Evolutionary conservation across 2,329 filamentous ascomycete species (phyloP), one percentile per base, ranked within the genome.

Genomic region (Zasmidium citrigriseum): DNA sequence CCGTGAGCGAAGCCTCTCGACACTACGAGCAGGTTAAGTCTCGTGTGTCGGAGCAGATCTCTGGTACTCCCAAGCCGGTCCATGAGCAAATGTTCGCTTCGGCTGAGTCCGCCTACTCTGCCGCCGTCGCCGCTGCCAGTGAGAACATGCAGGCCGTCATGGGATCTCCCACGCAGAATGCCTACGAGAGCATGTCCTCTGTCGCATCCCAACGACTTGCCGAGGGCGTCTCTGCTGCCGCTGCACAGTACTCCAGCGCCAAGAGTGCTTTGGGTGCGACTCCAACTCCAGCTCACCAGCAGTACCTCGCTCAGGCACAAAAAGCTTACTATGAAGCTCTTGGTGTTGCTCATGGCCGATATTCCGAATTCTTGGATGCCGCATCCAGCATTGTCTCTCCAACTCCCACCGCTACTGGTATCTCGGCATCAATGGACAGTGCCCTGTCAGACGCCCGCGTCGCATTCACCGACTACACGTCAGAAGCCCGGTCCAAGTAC

Each of bases 241-340:
- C 89, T 54, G 82, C 86, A 25, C 89, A 91, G 61, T 90, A 90
- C 64, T 82, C 86, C 50, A 84, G 79, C 54, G 86, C 86, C n/a
- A 86, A 87, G 72, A 80, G 85, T 54, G 87, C 86, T 24, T 78
- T 89, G 44, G 84, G 87, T 20, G 81, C 86, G 14, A 83, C 87
- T 44, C 83, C 87, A 1, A 86, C 87, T 1, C 77, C 78, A 24
- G 77, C 80, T 72, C 63, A 85, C 75, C 63, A 85, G 67, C 73
- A 79, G 70, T 73, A 82, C 73, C 60, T 87, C 77, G 73, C 87
- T 76, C 79, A 83, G 80, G 76, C 84, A 77, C 70, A 85, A 80
- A 70, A 87, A 81, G 77, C 88, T 57, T 93, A 93, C 73, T 93
- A 91, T 66, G 88, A 91, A 63, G 90, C 88, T 11, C 75, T 95